Percentiles rank a stretch among this genome's conserved stretches.
Conservation (phyloP, 2,329 filamentous ascomycete species). For the Nigrograna mackinnonii region DNA sequence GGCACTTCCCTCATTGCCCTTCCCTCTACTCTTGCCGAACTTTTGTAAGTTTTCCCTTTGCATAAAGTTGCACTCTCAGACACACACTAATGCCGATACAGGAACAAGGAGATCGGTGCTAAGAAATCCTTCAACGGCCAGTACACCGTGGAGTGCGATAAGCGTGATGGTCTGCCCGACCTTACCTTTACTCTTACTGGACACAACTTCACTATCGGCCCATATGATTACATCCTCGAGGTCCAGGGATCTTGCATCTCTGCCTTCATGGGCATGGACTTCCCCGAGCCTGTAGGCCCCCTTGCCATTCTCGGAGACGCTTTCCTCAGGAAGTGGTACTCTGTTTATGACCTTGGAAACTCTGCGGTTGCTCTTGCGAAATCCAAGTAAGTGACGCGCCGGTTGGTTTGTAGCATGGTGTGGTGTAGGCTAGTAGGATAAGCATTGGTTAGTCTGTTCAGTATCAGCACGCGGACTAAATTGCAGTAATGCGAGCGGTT, state of each 20-base stretch:
- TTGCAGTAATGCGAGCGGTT: constrained; percentile 16
- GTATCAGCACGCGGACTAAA: constrained; percentile 22
- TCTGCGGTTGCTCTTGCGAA: constrained; percentile 86
- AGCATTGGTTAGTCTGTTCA: neutral
- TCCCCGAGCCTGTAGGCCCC: constrained; percentile 82
- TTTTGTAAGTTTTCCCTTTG: constrained; percentile 62
- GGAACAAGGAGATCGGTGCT: constrained; percentile 93
- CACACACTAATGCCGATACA: constrained; percentile 31
- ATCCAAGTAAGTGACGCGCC: constrained; percentile 72
- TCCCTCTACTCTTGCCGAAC: constrained; percentile 86
- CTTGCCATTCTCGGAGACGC: constrained; percentile 93
- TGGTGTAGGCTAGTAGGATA: no score
- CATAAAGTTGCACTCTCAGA: neutral
- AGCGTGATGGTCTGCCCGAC: constrained; percentile 82
- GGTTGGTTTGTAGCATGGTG: no score
- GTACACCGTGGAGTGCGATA: constrained; percentile 89
- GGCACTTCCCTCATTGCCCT: constrained; percentile 97
- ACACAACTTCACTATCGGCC: constrained; percentile 87
- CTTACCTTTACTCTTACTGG: constrained; percentile 89
- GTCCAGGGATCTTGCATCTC: constrained; percentile 95
- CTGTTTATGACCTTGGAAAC: constrained; percentile 92
- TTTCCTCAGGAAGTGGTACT: constrained; percentile 85
- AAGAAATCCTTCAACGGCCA: constrained; percentile 98
- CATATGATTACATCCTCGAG: constrained; percentile 95
- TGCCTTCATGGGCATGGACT: constrained; percentile 93